phyloP scores from a whole-genome alignment of 768 basidiomycete species.

The Fistulinella prunicolor region DNA sequence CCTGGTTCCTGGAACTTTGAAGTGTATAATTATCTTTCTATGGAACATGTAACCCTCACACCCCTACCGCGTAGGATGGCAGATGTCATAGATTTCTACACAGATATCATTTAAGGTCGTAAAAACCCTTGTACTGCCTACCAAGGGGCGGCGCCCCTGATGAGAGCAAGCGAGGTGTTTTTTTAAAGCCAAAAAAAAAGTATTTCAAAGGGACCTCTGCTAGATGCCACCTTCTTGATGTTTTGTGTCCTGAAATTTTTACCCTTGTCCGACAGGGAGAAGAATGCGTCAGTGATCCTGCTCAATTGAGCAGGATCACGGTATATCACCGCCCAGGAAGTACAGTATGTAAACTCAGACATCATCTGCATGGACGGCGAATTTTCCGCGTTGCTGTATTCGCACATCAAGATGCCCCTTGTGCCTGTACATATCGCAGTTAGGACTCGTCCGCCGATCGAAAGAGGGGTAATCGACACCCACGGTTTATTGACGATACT shows the following conservation, averaged over 20 bases:
- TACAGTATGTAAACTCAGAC: neutral
- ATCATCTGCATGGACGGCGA: neutral
- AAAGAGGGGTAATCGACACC: neutral
- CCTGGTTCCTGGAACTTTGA: constrained; percentile 6
- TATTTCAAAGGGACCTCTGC: no score
- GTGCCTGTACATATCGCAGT: neutral
- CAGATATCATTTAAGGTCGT: neutral
- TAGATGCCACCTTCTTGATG: no score
- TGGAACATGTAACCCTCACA: constrained; percentile 3
- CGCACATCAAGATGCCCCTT: neutral
- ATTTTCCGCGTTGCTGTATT: neutral
- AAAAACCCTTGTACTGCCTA: no score
- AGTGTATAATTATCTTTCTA: neutral
- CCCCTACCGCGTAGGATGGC: no score
- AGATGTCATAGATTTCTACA: neutral
- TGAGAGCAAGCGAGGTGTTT: no score
- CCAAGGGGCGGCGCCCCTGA: no score
- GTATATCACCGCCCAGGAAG: no score
- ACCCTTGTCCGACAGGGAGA: no score
- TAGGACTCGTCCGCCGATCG: neutral
- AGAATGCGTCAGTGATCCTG: no score
- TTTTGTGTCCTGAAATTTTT: no score
- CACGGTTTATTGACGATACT: constrained; percentile 50
- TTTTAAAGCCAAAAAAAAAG: no score
- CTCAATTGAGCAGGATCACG: no score